A percentile compares a stretch with the other conserved stretches of the same genome.
Evolutionary conservation across 1,139 yeast genomes (phyloP).

Genomic region (Scheffersomyces parashehatae): DNA sequence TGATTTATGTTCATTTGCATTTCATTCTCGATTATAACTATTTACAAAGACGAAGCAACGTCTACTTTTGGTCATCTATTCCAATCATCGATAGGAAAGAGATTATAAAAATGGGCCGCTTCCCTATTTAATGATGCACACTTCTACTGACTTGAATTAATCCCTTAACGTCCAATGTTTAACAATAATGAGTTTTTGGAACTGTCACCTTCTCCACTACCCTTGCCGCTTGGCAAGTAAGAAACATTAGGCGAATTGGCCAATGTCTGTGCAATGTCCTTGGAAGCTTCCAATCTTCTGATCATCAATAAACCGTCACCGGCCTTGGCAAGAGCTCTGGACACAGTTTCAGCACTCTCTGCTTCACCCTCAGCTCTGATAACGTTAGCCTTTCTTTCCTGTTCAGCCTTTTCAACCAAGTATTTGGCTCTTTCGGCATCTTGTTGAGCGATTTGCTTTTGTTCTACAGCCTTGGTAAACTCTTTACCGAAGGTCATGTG

Average conservation of each 20-base stretch:
- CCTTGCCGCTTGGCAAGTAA: constrained; percentile 72
- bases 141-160: too few relatives aligned
- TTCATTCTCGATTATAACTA: too few relatives aligned
- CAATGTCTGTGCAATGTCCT: constrained; percentile 88
- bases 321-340: constrained; percentile 89
- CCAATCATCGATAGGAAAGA: too few relatives aligned
- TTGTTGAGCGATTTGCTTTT: constrained; percentile 98
- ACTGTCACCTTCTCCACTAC: constrained; percentile 29
- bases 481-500: constrained; percentile 98
- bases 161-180: constrained; percentile 35
- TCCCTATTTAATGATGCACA: too few relatives aligned
- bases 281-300: constrained; percentile 94
- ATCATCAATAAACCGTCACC: constrained; percentile 95
- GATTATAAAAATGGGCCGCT: too few relatives aligned
- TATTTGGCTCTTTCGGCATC: constrained; percentile 97
- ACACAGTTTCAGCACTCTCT: constrained; percentile 94
- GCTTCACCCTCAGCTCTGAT: constrained; percentile 99
- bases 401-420: constrained; percentile 95
- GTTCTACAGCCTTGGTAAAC: constrained; percentile 98
- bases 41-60: too few relatives aligned
- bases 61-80: too few relatives aligned
- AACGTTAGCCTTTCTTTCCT: constrained; percentile 91
- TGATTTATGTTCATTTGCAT: too few relatives aligned
- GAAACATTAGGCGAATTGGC: constrained; percentile 85
- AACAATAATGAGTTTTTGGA: constrained; percentile 40